A percentile compares a stretch with the other conserved stretches of the same genome.
Conservation (phyloP, 106 monocot species). For the Dioscorea dumetorum region DNA sequence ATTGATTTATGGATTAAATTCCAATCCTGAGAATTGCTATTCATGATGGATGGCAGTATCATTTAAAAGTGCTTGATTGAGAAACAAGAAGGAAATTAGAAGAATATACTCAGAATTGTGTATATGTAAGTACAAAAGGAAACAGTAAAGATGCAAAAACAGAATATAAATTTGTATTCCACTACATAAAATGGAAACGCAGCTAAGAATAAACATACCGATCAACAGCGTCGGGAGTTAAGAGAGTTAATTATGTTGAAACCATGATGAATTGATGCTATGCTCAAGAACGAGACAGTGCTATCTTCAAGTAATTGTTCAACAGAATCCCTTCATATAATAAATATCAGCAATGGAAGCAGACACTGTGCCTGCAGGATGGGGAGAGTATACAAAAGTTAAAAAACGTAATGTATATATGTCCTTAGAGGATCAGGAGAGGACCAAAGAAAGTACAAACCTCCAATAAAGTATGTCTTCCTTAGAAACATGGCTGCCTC, state of each 20-base stretch:
- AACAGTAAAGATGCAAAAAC: no score
- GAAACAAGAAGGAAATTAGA: no score
- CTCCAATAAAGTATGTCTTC: conserved; percentile 90
- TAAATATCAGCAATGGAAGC: conserved; percentile 83
- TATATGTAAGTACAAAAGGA: no score
- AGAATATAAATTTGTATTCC: no score
- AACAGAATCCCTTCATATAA: conserved; percentile 62
- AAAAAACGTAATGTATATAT: background rate
- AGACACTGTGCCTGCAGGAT: conserved; percentile 71
- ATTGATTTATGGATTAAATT: no score
- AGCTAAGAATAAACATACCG: conserved; percentile 28
- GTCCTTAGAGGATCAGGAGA: background rate
- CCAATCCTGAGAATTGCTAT: no score
- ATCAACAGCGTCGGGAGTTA: conserved; percentile 49
- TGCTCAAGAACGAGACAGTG: conserved; percentile 69
- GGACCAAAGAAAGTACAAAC: conserved; percentile 17
- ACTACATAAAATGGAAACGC: no score
- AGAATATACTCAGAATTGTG: no score
- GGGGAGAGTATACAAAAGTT: background rate
- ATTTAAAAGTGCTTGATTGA: no score
- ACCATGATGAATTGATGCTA: conserved; percentile 76
- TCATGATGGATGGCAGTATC: no score
- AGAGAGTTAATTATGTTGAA: conserved; percentile 74
- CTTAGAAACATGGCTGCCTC: conserved; percentile 70
- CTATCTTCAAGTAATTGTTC: conserved; percentile 95